phyloP scores from a whole-genome alignment of 2,329 filamentous ascomycete genomes.

The Tolypocladium pustulatum region DNA sequence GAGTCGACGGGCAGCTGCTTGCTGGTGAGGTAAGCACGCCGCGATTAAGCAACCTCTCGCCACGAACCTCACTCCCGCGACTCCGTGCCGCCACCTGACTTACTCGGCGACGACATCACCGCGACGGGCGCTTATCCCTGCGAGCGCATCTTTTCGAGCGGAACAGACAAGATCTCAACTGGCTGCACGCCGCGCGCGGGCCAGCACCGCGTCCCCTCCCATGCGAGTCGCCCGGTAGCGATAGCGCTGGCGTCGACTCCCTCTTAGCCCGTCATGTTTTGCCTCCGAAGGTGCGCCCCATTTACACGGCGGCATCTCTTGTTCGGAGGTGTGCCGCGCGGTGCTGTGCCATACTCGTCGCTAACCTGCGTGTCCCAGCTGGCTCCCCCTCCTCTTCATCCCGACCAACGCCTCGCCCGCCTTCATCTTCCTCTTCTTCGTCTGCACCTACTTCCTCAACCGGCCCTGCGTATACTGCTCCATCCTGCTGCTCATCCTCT shows the following conservation, averaged over 20 bases:
- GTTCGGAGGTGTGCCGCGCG: neutral
- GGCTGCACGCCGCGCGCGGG: neutral
- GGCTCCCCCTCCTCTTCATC: constrained; percentile 81
- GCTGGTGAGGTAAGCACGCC: neutral
- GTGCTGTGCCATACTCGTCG: neutral
- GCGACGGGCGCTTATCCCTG: neutral
- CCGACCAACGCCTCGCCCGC: constrained; percentile 76
- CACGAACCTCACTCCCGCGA: neutral
- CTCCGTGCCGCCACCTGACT: neutral
- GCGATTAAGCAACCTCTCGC: neutral
- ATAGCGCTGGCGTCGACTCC: neutral
- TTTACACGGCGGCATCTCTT: neutral
- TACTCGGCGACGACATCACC: neutral
- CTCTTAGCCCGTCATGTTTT: constrained; percentile 40
- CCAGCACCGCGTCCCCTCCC: neutral
- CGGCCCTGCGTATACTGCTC: constrained; percentile 97
- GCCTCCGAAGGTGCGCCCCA: constrained; percentile 35
- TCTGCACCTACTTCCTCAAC: constrained; percentile 92
- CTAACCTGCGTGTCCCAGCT: constrained; percentile 37
- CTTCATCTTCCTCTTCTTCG: constrained; percentile 81
- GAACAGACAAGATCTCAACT: neutral
- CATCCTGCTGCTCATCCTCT: constrained; percentile 86
- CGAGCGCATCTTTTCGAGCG: neutral
- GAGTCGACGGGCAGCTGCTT: neutral
- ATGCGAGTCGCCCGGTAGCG: neutral